phyloP scores from a whole-genome alignment of 352 stramenopile species.

The Plasmopara muralis region DNA sequence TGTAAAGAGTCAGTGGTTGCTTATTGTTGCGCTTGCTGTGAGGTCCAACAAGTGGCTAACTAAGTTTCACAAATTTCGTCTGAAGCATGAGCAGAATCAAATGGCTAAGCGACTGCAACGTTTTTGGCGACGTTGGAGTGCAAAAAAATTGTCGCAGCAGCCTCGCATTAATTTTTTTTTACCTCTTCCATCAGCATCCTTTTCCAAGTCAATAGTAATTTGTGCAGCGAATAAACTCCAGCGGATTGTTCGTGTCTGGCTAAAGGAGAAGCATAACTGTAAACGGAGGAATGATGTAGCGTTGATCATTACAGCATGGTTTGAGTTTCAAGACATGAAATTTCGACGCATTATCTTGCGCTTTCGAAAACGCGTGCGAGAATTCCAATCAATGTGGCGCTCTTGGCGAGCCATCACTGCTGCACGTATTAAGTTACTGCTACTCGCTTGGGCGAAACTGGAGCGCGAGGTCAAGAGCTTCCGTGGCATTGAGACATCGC shows the following conservation, averaged over 20 bases:
- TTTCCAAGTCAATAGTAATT: constrained; percentile 42
- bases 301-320: constrained; percentile 66
- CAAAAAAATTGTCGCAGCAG: constrained; percentile 20
- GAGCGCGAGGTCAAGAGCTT: constrained; percentile 52
- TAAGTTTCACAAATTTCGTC: constrained; percentile 41
- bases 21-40: constrained; percentile 35
- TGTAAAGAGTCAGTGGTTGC: constrained; percentile 51
- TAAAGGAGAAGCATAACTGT: constrained; percentile 20
- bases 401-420: constrained; percentile 67
- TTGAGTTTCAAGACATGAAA: constrained; percentile 80
- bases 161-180: constrained; percentile 14
- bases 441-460: constrained; percentile 59
- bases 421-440: constrained; percentile 58
- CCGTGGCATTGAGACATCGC: constrained; percentile 18
- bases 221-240: constrained; percentile 40
- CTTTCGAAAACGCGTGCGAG: constrained; percentile 63
- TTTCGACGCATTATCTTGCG: constrained; percentile 72
- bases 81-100: constrained; percentile 29
- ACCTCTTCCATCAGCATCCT: constrained; percentile 35
- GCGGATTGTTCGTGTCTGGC: constrained; percentile 33
- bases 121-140: constrained; percentile 39
- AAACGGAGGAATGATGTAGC: constrained; percentile 23
- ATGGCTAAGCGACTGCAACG: constrained; percentile 53
- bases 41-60: constrained; percentile 32
- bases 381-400: constrained; percentile 73